Evolutionary conservation across 2,329 filamentous ascomycete genomes (phyloP).

Genomic region (Neoarthrinium moseri): DNA sequence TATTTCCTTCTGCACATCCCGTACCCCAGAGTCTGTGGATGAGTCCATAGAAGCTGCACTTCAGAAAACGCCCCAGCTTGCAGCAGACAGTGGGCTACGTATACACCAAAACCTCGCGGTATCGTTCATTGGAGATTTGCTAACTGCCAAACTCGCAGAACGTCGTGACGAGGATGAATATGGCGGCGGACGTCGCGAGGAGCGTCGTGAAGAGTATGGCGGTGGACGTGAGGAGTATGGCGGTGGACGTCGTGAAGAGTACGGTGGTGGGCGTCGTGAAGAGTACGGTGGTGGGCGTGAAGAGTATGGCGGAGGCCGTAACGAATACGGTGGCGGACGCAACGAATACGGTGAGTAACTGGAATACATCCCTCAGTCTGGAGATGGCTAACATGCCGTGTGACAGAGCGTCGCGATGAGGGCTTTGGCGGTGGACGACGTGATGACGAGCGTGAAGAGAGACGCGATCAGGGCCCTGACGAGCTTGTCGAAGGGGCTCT

Average conservation of each 20-base stretch:
- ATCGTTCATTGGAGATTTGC: too few species aligned
- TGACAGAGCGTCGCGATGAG: constrained; percentile 14
- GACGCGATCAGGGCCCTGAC: constrained; percentile 8
- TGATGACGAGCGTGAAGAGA: constrained; percentile 20
- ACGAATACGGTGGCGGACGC: constrained; percentile 6
- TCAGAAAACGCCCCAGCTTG: too few species aligned
- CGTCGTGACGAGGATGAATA: constrained; percentile 14
- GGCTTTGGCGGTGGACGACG: constrained; percentile 8
- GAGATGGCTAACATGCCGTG: too few species aligned
- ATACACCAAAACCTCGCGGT: too few species aligned
- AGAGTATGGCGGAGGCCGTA: constrained; percentile 15
- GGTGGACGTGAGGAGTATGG: constrained; percentile 15
- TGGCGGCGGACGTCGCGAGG: constrained; percentile 24
- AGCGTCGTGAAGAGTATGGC: constrained; percentile 19
- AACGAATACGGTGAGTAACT: too few species aligned
- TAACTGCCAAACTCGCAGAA: too few species aligned
- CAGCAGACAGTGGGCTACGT: too few species aligned
- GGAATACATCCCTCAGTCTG: too few species aligned
- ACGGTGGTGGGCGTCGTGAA: constrained; percentile 13
- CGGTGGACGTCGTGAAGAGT: constrained; percentile 14
- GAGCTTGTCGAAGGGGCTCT: constrained; percentile 20
- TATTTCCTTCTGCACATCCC: too few species aligned
- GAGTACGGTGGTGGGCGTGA: constrained; percentile 18
- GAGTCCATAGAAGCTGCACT: too few species aligned
- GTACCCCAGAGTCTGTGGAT: too few species aligned